Evolutionary conservation across 2,329 filamentous ascomycete species (phyloP).

Genomic region (Dactylellina drechsleri): DNA sequence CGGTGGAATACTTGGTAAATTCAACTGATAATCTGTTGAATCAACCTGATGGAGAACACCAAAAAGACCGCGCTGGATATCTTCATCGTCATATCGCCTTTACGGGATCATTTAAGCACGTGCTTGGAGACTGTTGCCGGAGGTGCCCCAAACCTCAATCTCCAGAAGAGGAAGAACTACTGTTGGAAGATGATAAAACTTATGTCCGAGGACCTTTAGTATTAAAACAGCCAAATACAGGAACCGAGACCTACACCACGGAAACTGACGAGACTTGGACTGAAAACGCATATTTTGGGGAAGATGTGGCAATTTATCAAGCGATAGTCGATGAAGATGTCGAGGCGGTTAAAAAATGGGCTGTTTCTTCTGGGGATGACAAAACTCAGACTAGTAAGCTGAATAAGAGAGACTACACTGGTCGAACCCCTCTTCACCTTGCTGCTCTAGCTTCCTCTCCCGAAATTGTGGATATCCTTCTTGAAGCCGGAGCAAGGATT

Average conservation of each 20-base stretch:
- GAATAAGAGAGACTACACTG: conserved; percentile 79
- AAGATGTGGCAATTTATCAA: conserved; percentile 79
- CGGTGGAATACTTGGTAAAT: background rate
- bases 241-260: background rate
- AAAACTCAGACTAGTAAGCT: conserved; percentile 74
- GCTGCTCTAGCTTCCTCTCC: conserved; percentile 74
- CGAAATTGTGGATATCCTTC: conserved; percentile 75
- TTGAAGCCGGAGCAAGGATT: conserved; percentile 77
- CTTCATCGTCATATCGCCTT: conserved; percentile 82
- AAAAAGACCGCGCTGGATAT: conserved; percentile 75
- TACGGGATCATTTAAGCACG: conserved; percentile 78
- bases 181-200: conserved; percentile 74
- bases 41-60: conserved; percentile 77
- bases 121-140: conserved; percentile 83
- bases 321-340: conserved; percentile 80
- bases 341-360: conserved; percentile 76
- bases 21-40: conserved; percentile 68
- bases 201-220: conserved; percentile 74
- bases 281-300: conserved; percentile 84
- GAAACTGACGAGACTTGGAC: conserved; percentile 26
- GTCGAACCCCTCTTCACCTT: conserved; percentile 80
- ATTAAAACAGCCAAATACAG: background rate
- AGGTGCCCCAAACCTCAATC: conserved; percentile 76
- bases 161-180: conserved; percentile 75
- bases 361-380: conserved; percentile 67